A percentile compares a stretch with the other conserved stretches of the same genome.
Evolutionary conservation across 2,329 filamentous ascomycete species (phyloP).

Genomic region (Fusarium sp.): DNA sequence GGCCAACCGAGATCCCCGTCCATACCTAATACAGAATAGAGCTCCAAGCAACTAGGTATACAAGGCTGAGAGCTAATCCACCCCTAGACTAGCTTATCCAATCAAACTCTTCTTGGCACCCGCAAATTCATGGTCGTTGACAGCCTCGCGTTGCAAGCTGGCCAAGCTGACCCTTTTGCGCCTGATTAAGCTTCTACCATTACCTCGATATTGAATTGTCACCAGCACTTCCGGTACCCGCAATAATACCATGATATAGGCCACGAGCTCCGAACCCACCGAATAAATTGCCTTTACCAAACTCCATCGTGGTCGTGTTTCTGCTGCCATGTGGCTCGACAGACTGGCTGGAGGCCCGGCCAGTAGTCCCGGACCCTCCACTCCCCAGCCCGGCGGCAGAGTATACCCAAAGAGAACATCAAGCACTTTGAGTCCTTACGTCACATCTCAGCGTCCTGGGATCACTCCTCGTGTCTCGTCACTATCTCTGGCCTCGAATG

Average conservation of each 20-base stretch:
- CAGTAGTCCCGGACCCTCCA: constrained; percentile 67
- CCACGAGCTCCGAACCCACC: neutral
- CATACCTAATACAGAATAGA: neutral
- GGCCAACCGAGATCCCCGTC: constrained; percentile 18
- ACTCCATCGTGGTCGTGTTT: constrained; percentile 21
- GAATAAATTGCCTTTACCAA: constrained; percentile 14
- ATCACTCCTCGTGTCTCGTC: constrained; percentile 80
- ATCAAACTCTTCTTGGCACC: constrained; percentile 26
- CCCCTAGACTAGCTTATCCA: constrained; percentile 13
- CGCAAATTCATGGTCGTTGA: constrained; percentile 20
- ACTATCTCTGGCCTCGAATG: constrained; percentile 80
- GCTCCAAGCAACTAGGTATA: constrained; percentile 25
- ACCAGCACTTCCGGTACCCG: constrained; percentile 9
- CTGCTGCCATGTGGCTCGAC: constrained; percentile 84
- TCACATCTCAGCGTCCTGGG: constrained; percentile 75
- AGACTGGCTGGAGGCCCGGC: constrained; percentile 78
- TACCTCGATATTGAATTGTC: constrained; percentile 16
- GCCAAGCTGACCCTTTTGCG: constrained; percentile 42
- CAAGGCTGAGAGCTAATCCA: constrained; percentile 24
- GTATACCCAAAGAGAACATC: constrained; percentile 76
- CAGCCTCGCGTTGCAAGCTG: constrained; percentile 50
- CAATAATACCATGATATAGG: constrained; percentile 31
- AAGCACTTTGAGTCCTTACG: constrained; percentile 75
- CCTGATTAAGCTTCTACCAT: constrained; percentile 32
- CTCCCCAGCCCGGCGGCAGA: constrained; percentile 73